Percentiles rank a stretch among this genome's conserved stretches.
Conservation (phyloP, 2,329 filamentous ascomycete genomes). For the Fusarium graminum region DNA sequence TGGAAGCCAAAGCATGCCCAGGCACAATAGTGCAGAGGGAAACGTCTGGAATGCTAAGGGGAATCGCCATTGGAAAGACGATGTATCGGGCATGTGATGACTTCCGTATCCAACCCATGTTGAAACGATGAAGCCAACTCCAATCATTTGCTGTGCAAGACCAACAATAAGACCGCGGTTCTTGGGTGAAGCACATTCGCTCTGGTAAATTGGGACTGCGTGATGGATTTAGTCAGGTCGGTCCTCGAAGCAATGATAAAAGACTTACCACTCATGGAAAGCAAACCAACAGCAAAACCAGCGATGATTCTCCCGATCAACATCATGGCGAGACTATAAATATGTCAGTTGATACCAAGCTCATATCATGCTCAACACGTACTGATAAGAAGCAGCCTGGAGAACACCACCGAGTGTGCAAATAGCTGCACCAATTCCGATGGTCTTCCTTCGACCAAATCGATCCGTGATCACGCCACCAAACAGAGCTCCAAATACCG, state of each 20-base stretch:
- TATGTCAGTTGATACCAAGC: constrained; percentile 62
- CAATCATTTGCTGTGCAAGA: constrained; percentile 67
- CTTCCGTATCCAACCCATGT: constrained; percentile 57
- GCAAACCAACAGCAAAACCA: constrained; percentile 45
- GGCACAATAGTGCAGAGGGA: constrained; percentile 37
- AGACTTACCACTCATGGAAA: constrained; percentile 57
- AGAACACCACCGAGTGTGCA: constrained; percentile 65
- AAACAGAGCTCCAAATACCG: constrained; percentile 45
- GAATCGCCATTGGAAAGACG: constrained; percentile 53
- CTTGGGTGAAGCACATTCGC: constrained; percentile 44
- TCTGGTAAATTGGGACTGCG: constrained; percentile 45
- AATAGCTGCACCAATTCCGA: constrained; percentile 66
- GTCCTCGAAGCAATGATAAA: constrained; percentile 46
- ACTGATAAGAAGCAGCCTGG: constrained; percentile 62
- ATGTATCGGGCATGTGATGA: constrained; percentile 44
- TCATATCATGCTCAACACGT: constrained; percentile 45
- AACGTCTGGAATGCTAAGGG: constrained; percentile 46
- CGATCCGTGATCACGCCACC: constrained; percentile 64
- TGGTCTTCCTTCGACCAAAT: constrained; percentile 66
- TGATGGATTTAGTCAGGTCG: constrained; percentile 58
- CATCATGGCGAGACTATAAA: constrained; percentile 47
- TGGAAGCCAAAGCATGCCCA: constrained; percentile 47
- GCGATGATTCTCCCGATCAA: constrained; percentile 45
- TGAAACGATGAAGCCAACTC: constrained; percentile 66
- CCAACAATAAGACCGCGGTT: constrained; percentile 61